phyloP scores from a whole-genome alignment of 371 early-diverging fungal genomes.

The Rhizopus stolonifer region DNA sequence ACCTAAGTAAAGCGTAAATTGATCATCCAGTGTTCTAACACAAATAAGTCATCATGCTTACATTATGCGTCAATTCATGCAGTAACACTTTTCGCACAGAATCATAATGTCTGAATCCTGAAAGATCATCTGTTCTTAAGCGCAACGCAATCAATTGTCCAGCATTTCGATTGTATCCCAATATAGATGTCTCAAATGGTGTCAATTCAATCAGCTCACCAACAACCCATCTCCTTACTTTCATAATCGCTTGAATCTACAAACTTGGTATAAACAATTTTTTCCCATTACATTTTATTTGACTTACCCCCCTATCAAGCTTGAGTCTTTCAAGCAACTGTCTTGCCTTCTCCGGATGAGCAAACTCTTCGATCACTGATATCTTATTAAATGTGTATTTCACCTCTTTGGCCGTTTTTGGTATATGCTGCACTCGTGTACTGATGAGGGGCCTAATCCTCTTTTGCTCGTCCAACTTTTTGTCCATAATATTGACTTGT shows the following conservation, averaged over 20 bases:
- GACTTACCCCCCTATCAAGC: constrained; percentile 62
- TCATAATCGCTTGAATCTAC: constrained; percentile 74
- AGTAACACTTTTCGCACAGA: constrained; percentile 74
- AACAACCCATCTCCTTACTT: constrained; percentile 72
- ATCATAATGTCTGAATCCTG: constrained; percentile 84
- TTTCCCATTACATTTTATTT: background rate
- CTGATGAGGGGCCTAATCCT: constrained; percentile 9
- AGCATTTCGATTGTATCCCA: constrained; percentile 87
- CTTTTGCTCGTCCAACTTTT: constrained; percentile 23
- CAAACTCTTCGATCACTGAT: constrained; percentile 64
- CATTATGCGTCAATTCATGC: constrained; percentile 90
- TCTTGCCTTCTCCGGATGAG: constrained; percentile 60
- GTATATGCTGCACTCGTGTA: constrained; percentile 5
- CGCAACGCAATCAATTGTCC: constrained; percentile 85
- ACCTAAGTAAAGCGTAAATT: constrained; percentile 35
- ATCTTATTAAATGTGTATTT: constrained; percentile 72
- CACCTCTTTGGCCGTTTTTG: constrained; percentile 22
- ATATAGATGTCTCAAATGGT: constrained; percentile 73
- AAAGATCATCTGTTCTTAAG: constrained; percentile 80
- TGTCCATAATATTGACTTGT: constrained; percentile 39
- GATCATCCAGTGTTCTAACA: no score
- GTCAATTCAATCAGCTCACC: constrained; percentile 79
- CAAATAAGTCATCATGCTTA: no score
- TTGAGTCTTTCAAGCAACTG: constrained; percentile 65
- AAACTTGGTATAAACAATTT: background rate